phyloP scores from a whole-genome alignment of 441 rosid species.

The Codiaeum variegatum region DNA sequence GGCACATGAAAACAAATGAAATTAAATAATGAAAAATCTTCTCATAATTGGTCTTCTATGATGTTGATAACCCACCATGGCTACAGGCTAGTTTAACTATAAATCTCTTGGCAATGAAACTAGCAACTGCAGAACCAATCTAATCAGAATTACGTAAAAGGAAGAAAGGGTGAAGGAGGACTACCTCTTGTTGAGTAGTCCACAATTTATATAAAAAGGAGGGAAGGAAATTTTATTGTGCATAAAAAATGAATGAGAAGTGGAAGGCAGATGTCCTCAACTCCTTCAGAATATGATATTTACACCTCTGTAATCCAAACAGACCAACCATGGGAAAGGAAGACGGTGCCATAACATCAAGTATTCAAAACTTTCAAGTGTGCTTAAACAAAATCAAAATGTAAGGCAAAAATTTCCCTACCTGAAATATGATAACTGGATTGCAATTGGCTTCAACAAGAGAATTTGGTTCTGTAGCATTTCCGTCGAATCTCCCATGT shows the following conservation, averaged over 20 bases:
- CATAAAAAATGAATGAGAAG: neutral
- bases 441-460: constrained; percentile 54
- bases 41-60: neutral
- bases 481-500: constrained; percentile 42
- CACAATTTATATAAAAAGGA: neutral
- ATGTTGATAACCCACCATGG: neutral
- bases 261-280: neutral
- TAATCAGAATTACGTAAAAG: neutral
- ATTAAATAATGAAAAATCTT: neutral
- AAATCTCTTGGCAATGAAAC: neutral
- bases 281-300: neutral
- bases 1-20: neutral
- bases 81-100: neutral
- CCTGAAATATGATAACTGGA: constrained; percentile 66
- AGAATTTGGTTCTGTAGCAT: constrained; percentile 44
- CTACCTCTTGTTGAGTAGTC: neutral
- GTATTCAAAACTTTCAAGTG: constrained; percentile 4
- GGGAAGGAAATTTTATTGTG: neutral
- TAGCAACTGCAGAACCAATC: neutral
- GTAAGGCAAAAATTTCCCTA: constrained; percentile 28
- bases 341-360: neutral
- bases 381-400: constrained; percentile 16
- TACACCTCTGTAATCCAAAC: neutral
- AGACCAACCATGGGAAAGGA: neutral
- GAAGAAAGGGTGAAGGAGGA: neutral